phyloP scores from a whole-genome alignment of 2,329 filamentous ascomycete genomes.

The Beauveria sp. region DNA sequence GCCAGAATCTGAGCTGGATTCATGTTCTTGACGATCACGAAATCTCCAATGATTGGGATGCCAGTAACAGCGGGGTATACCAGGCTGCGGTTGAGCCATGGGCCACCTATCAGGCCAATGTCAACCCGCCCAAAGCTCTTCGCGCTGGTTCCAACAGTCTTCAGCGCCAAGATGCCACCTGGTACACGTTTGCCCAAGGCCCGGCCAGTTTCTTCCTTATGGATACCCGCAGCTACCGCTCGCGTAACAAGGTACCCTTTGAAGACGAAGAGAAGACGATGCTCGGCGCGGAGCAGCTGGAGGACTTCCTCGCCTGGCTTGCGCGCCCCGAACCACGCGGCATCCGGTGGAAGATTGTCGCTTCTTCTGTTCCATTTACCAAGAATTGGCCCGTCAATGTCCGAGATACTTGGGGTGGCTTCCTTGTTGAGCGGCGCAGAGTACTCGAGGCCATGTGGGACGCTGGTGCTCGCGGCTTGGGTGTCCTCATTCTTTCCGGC shows the following conservation, averaged over 20 bases:
- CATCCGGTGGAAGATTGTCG: conserved; percentile 88
- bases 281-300: conserved; percentile 71
- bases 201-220: conserved; percentile 92
- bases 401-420: conserved; percentile 90
- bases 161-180: conserved; percentile 55
- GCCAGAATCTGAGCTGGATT: conserved; percentile 85
- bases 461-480: conserved; percentile 63
- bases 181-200: conserved; percentile 83
- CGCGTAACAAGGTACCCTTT: conserved; percentile 52
- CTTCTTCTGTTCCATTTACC: conserved; percentile 87
- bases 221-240: conserved; percentile 84
- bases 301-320: conserved; percentile 73
- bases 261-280: conserved; percentile 70
- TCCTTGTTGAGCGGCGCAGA: conserved; percentile 67
- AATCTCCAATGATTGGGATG: conserved; percentile 88
- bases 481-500: conserved; percentile 78
- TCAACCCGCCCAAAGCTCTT: conserved; percentile 68
- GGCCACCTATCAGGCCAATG: conserved; percentile 73
- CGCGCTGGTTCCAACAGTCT: conserved; percentile 33
- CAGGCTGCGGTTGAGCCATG: conserved; percentile 75
- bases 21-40: conserved; percentile 97
- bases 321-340: conserved; percentile 62
- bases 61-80: conserved; percentile 75
- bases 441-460: conserved; percentile 93
- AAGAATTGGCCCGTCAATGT: conserved; percentile 93